These are phyloP conservation scores for Brassica nigra DNA, from an alignment of 345 rosid genomes.

Conservation along the genomic window DNA sequence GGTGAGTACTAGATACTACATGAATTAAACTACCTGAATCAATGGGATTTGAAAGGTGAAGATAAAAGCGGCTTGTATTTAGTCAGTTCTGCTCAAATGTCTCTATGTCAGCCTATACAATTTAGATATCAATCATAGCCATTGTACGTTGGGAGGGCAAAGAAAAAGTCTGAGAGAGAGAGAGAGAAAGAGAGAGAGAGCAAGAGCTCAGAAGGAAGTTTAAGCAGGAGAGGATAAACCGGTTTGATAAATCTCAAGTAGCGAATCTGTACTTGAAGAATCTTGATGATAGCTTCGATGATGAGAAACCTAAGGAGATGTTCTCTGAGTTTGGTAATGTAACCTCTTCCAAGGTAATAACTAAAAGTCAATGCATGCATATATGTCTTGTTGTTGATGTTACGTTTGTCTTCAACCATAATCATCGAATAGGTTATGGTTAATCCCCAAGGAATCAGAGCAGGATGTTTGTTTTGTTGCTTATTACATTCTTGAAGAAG, in stretches of 20 bases:
- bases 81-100: too few species aligned
- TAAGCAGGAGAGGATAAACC: slow-evolving; percentile 54
- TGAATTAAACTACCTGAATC: not conserved
- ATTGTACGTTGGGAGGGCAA: slow-evolving; percentile 62
- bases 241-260: slow-evolving; percentile 59
- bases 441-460: slow-evolving; percentile 55
- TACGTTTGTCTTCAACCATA: not conserved
- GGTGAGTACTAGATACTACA: not conserved
- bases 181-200: slow-evolving; percentile 49
- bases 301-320: slow-evolving; percentile 62
- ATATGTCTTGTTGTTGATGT: not conserved
- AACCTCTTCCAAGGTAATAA: slow-evolving; percentile 43
- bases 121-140: too few species aligned
- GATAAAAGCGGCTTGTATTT: not conserved
- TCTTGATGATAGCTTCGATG: slow-evolving; percentile 54
- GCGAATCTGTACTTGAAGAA: slow-evolving; percentile 69
- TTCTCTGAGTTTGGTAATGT: slow-evolving; percentile 66
- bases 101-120: too few species aligned
- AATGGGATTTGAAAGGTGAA: not conserved
- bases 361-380: not conserved
- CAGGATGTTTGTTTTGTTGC: slow-evolving; percentile 77
- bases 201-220: slow-evolving; percentile 60
- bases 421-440: slow-evolving; percentile 52
- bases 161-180: slow-evolving; percentile 65
- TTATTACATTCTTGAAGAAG: slow-evolving; percentile 65